Evolutionary conservation across 129 eudicot genomes (phyloP), one percentile per base, ranked within the genome.

Genomic region (Dittrichia graveolens): DNA sequence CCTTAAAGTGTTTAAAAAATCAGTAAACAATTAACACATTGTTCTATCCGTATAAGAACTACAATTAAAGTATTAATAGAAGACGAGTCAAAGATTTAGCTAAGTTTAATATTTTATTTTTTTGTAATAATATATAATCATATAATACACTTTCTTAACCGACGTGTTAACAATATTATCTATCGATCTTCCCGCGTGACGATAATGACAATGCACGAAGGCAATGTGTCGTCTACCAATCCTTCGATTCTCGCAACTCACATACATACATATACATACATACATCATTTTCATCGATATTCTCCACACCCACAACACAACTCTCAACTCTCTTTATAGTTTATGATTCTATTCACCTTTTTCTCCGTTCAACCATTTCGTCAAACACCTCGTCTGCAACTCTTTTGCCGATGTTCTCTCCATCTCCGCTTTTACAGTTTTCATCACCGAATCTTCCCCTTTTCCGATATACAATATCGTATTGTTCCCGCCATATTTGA

Each of bases 361-460:
- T 31, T 59, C 68, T 38, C 16, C 48, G 4, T 59, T 73, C 69
- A 60, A 37, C 37, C 67, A 55, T 44, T 75, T 75, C 74, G 67
- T 66, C 74, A 43, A 75, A 75, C 73, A 72, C 67, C 9, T 72
- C 3, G 48, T 43, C 79, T 72, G 76, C 67, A 72, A 57, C 66
- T 71, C 34, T 31, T 3, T 15, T 64, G 65, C 72, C 78, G 52
- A 52, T 37, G 61, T 69, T 50, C 34, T 69, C 31, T 31, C 44
- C 41, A 6, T 62, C 45, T 15, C 53, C 45, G 3, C 57, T 69
- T 76, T 67, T 38, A 58, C 80, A 67, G 69, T 67, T 76, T 76
- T 76, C 80, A 76, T 69, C 43, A 59, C 19, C 81, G 76, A 77
- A 77, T 77, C 71, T 69, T 77, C 18, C 62, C 8, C 52, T 68